phyloP scores from a whole-genome alignment of 202 grass and related monocot genomes.

The Schoenoplectus triqueter region DNA sequence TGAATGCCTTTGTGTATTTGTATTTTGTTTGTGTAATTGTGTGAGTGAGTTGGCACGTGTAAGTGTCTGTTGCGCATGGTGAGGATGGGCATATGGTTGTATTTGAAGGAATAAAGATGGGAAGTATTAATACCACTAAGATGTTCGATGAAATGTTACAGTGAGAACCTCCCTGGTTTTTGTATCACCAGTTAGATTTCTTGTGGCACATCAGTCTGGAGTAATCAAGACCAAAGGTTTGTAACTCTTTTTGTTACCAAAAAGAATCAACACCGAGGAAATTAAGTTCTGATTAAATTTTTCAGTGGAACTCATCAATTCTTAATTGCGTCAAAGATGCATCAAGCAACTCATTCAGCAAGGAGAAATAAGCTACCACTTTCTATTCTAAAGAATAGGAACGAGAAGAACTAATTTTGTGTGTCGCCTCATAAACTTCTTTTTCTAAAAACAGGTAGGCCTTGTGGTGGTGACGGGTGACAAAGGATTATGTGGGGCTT shows the following conservation, averaged over 20 bases:
- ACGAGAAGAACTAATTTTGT: no score
- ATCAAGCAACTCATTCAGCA: constrained; percentile 68
- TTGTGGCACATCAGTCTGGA: not conserved
- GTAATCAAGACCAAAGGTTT: not conserved
- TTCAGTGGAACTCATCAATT: not conserved
- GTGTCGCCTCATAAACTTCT: constrained; percentile 13
- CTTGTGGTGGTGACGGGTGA: constrained; percentile 88
- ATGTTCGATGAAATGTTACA: constrained; percentile 21
- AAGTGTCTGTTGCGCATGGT: not conserved
- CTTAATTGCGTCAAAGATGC: constrained; percentile 45
- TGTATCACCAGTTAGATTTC: not conserved
- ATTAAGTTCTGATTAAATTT: not conserved
- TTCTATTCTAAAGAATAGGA: no score
- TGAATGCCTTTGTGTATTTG: not conserved
- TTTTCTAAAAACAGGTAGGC: constrained; percentile 62
- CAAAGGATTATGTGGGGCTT: constrained; percentile 81
- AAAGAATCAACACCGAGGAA: not conserved
- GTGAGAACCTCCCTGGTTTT: not conserved
- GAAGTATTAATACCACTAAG: not conserved
- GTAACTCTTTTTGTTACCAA: not conserved
- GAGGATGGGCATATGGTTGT: not conserved
- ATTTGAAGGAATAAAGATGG: not conserved
- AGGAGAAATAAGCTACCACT: constrained; percentile 22
- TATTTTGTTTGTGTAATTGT: not conserved
- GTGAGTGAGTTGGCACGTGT: not conserved